phyloP scores from a whole-genome alignment of 805 yeast genomes.

The Candida sithepensis region DNA sequence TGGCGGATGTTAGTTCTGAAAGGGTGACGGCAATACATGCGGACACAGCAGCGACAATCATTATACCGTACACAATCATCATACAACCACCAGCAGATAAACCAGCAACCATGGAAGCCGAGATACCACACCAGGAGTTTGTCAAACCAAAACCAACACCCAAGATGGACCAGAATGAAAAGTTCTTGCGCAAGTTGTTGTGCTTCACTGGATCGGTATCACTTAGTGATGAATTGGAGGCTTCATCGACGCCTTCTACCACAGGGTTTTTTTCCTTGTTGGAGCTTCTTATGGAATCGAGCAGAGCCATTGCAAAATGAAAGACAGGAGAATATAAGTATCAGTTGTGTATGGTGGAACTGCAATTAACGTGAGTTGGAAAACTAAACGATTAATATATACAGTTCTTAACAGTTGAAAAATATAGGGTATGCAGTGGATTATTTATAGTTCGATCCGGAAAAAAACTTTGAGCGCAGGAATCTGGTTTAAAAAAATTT shows the following conservation, averaged over 20 bases:
- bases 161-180: slow-evolving; percentile 43
- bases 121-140: slow-evolving; percentile 59
- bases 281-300: not conserved
- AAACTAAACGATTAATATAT: no score
- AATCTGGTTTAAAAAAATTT: no score
- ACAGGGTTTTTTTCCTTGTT: not conserved
- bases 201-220: slow-evolving; percentile 18
- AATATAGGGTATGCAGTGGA: no score
- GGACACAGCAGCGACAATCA: slow-evolving; percentile 46
- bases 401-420: no score
- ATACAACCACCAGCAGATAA: slow-evolving; percentile 58
- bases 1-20: slow-evolving; percentile 50
- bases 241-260: not conserved
- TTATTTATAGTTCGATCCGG: no score
- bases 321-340: no score
- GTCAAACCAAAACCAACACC: slow-evolving; percentile 62
- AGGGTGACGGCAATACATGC: slow-evolving; percentile 46
- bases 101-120: slow-evolving; percentile 53
- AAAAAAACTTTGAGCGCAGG: no score
- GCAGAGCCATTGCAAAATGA: not conserved
- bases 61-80: slow-evolving; percentile 52
- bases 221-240: slow-evolving; percentile 1
- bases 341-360: no score
- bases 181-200: slow-evolving; percentile 31
- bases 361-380: no score